Percentiles rank a stretch among this genome's conserved stretches.
Evolutionary conservation across 2,329 filamentous ascomycete species (phyloP).

Genomic region (Nigrospora sphaerica): DNA sequence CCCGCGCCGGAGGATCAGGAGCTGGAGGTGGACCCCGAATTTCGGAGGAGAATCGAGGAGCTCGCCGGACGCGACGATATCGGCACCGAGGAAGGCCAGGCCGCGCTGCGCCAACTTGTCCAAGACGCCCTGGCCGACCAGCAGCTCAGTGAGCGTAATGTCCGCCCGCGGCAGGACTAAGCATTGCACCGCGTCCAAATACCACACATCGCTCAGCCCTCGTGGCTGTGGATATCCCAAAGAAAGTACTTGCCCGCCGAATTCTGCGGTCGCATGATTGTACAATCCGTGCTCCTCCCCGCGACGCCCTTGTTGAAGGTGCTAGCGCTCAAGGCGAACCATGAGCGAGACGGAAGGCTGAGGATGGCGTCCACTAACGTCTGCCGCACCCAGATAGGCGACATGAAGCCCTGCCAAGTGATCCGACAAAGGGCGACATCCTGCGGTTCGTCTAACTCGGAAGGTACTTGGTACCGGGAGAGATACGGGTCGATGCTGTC

Average conservation of each 20-base stretch:
- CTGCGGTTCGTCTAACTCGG: constrained; percentile 15
- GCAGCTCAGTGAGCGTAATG: constrained; percentile 54
- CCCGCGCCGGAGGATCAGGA: constrained; percentile 52
- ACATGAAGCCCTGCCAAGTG: constrained; percentile 53
- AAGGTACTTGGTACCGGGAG: constrained; percentile 57
- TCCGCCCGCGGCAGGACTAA: constrained; percentile 55
- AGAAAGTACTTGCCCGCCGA: constrained; percentile 47
- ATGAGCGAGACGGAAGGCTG: constrained; percentile 35
- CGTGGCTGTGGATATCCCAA: constrained; percentile 48
- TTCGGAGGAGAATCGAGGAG: constrained; percentile 81
- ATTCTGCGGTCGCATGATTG: constrained; percentile 44
- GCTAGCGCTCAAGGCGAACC: constrained; percentile 49
- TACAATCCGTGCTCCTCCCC: constrained; percentile 41
- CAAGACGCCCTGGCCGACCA: constrained; percentile 71
- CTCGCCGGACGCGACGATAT: constrained; percentile 80
- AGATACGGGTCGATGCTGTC: constrained; percentile 64
- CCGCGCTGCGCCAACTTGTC: constrained; percentile 69
- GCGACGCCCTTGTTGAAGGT: constrained; percentile 39
- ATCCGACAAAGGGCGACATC: constrained; percentile 38
- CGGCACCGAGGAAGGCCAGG: constrained; percentile 71
- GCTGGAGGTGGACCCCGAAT: constrained; percentile 69
- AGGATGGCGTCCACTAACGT: constrained; percentile 38
- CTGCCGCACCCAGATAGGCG: constrained; percentile 43
- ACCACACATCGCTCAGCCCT: constrained; percentile 21
- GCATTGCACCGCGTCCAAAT: not conserved